phyloP scores from a whole-genome alignment of 2,329 filamentous ascomycete genomes.

The Elsinoe perseae region DNA sequence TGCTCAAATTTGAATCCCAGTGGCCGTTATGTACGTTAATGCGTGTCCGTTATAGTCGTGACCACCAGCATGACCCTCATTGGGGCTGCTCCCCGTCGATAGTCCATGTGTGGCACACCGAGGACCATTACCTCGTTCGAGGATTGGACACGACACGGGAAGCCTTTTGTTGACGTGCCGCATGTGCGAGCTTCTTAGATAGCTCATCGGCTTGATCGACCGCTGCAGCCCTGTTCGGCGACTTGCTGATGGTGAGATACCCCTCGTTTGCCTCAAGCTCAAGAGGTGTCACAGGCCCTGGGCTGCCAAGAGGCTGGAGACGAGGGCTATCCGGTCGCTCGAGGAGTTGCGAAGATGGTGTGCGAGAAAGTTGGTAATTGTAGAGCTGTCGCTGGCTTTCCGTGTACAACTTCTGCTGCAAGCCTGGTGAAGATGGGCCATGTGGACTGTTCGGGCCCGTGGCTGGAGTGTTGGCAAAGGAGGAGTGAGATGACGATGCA shows the following conservation, averaged over 20 bases:
- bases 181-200: constrained; percentile 41
- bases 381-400: constrained; percentile 44
- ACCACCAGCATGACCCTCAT: neutral
- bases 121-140: neutral
- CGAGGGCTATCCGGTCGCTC: constrained; percentile 41
- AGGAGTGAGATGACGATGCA: constrained; percentile 31
- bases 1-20: neutral
- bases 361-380: constrained; percentile 35
- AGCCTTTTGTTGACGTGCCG: constrained; percentile 11
- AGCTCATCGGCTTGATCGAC: constrained; percentile 31
- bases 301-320: constrained; percentile 43
- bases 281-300: constrained; percentile 47
- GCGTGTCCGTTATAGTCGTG: neutral
- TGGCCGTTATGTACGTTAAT: constrained; percentile 1
- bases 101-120: neutral
- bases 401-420: constrained; percentile 37
- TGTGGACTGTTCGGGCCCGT: constrained; percentile 35
- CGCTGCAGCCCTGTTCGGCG: constrained; percentile 18
- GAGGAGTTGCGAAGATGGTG: constrained; percentile 19
- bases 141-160: neutral
- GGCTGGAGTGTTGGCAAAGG: constrained; percentile 31
- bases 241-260: constrained; percentile 39
- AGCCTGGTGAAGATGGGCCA: constrained; percentile 37
- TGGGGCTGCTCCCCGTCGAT: neutral
- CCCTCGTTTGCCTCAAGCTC: constrained; percentile 39